Conservation (phyloP, 306 rosid species). For the Bauhinia variegata region DNA sequence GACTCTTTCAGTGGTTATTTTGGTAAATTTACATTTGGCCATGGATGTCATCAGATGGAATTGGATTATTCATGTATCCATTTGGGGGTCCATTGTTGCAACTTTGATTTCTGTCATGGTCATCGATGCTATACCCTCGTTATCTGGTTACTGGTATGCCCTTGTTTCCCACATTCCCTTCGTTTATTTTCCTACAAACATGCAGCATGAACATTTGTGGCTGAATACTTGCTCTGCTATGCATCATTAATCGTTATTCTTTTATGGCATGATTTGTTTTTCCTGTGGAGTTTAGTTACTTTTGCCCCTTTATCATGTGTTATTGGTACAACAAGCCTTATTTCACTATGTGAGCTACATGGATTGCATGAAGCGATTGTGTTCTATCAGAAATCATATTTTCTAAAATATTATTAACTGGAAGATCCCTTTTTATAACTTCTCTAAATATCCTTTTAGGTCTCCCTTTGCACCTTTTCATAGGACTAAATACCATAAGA, state of each 20-base stretch:
- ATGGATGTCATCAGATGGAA: conserved; percentile 88
- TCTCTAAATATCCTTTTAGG: too few species aligned
- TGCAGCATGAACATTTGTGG: too few species aligned
- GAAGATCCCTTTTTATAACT: too few species aligned
- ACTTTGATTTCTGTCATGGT: conserved; percentile 67
- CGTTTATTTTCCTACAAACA: background rate
- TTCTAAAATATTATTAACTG: too few species aligned
- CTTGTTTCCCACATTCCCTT: conserved; percentile 21
- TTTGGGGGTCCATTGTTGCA: conserved; percentile 88
- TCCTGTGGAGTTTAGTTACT: background rate
- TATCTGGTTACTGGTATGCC: conserved; percentile 81
- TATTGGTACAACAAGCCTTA: background rate
- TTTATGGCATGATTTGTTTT: conserved; percentile 33
- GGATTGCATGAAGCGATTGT: too few species aligned
- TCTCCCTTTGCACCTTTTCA: too few species aligned
- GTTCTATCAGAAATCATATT: too few species aligned
- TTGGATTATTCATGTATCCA: conserved; percentile 74
- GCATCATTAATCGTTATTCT: conserved; percentile 28
- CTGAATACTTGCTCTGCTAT: background rate
- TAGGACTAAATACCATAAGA: too few species aligned
- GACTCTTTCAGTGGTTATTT: conserved; percentile 79
- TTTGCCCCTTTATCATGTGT: background rate
- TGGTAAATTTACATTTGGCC: conserved; percentile 90
- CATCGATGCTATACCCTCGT: conserved; percentile 67
- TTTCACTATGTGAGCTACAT: too few species aligned